Evolutionary conservation across 371 early-diverging fungal species (phyloP).

Genomic region (Apophysomyces variabilis): DNA sequence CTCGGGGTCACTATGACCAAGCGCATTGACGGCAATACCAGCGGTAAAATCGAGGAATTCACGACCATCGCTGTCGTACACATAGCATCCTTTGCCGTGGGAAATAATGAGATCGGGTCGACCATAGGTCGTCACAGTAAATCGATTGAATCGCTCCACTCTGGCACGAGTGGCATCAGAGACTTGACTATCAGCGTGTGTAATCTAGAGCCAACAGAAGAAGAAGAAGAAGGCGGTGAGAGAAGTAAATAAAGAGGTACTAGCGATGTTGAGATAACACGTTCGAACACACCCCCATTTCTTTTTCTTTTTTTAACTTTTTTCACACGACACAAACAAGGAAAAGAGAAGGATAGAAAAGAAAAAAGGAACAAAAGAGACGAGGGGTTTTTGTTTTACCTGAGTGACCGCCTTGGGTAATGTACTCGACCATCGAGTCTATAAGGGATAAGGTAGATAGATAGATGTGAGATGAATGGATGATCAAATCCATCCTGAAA

Average conservation of each 20-base stretch:
- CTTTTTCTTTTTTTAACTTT: neutral
- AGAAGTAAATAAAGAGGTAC: too few species aligned
- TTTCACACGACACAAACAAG: neutral
- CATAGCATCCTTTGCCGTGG: constrained; percentile 77
- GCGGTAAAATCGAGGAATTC: constrained; percentile 86
- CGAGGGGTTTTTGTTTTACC: neutral
- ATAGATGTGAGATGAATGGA: neutral
- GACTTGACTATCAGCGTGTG: constrained; percentile 54
- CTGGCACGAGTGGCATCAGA: constrained; percentile 42
- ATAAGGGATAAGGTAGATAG: neutral
- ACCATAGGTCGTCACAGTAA: constrained; percentile 67
- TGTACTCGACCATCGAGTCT: constrained; percentile 5
- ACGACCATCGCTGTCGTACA: constrained; percentile 77
- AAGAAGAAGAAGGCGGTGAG: too few species aligned
- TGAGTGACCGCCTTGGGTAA: neutral
- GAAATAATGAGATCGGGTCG: constrained; percentile 68
- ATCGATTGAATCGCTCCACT: constrained; percentile 53
- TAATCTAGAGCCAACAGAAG: constrained; percentile 34
- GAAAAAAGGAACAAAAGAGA: too few species aligned
- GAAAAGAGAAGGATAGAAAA: neutral
- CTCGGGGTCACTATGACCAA: constrained; percentile 83
- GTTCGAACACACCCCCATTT: too few species aligned
- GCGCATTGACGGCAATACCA: constrained; percentile 90
- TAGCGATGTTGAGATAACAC: too few species aligned
- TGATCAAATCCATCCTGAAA: too few species aligned